Conservation (phyloP, 2,329 filamentous ascomycete genomes). For the Aaosphaeria pasadenensis region DNA sequence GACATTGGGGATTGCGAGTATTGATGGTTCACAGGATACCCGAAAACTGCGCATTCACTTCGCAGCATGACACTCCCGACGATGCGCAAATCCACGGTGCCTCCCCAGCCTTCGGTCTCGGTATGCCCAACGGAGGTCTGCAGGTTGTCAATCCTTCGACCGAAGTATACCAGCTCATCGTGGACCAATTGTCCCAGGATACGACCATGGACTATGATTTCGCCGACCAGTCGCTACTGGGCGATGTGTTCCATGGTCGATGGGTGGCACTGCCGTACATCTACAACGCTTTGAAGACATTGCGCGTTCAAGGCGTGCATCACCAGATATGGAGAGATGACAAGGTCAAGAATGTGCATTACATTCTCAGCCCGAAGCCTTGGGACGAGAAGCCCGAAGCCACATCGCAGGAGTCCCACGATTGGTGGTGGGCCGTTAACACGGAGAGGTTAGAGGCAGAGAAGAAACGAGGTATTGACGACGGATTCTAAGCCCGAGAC, state of each 20-base stretch:
- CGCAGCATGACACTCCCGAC: constrained; percentile 52
- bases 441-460: constrained; percentile 49
- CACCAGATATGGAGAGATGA: constrained; percentile 59
- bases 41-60: constrained; percentile 60
- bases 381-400: constrained; percentile 55
- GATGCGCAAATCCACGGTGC: constrained; percentile 53
- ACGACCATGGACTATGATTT: constrained; percentile 55
- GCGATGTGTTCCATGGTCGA: constrained; percentile 55
- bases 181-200: constrained; percentile 44
- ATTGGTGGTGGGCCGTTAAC: constrained; percentile 59
- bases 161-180: constrained; percentile 52
- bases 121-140: constrained; percentile 60
- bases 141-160: constrained; percentile 60
- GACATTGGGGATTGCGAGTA: background rate
- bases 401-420: constrained; percentile 48
- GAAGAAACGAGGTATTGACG: constrained; percentile 46
- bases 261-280: constrained; percentile 60
- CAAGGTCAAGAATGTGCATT: constrained; percentile 61
- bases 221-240: constrained; percentile 57
- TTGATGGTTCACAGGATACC: constrained; percentile 43
- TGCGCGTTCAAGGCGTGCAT: constrained; percentile 56
- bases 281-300: constrained; percentile 62
- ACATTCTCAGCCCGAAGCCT: constrained; percentile 60
- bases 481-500: constrained; percentile 46
- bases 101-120: constrained; percentile 49